A percentile compares a stretch with the other conserved stretches of the same genome.
phyloP scores from a whole-genome alignment of 768 basidiomycete genomes.

The Suillus subalutaceus region DNA sequence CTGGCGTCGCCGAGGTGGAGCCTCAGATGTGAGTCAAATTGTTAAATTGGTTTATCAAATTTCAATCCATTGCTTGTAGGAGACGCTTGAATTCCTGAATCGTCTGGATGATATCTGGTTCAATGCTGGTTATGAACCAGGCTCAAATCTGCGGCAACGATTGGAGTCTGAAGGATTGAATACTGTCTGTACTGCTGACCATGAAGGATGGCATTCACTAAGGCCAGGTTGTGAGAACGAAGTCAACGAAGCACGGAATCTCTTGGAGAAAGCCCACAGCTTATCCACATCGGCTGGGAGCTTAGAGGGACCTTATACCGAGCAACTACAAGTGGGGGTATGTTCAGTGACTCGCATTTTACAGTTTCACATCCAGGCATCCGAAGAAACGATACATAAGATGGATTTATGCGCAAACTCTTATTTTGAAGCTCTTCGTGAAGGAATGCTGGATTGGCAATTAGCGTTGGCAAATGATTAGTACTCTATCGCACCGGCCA shows the following conservation, averaged over 20 bases:
- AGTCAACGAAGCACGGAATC: background rate
- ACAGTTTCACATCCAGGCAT: background rate
- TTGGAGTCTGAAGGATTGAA: conserved; percentile 1
- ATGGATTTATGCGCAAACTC: background rate
- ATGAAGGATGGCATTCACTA: background rate
- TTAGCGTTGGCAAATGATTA: background rate
- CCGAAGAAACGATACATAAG: background rate
- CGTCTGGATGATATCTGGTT: background rate
- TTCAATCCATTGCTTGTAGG: background rate
- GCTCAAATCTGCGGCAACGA: background rate
- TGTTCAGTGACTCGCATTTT: background rate
- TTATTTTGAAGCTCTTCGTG: background rate
- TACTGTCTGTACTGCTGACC: background rate
- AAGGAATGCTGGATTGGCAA: background rate
- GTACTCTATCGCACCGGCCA: too few species aligned
- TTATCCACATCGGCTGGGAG: background rate
- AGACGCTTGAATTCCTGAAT: background rate
- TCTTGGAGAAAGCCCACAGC: background rate
- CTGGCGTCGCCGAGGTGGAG: background rate
- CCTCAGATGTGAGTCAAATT: background rate
- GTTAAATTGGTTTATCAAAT: background rate
- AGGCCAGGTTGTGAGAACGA: background rate
- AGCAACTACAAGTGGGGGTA: background rate
- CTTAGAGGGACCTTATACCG: background rate
- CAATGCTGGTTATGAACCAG: background rate